phyloP scores from a whole-genome alignment of 306 rosid species.

The Macrotyloma uniflorum region DNA sequence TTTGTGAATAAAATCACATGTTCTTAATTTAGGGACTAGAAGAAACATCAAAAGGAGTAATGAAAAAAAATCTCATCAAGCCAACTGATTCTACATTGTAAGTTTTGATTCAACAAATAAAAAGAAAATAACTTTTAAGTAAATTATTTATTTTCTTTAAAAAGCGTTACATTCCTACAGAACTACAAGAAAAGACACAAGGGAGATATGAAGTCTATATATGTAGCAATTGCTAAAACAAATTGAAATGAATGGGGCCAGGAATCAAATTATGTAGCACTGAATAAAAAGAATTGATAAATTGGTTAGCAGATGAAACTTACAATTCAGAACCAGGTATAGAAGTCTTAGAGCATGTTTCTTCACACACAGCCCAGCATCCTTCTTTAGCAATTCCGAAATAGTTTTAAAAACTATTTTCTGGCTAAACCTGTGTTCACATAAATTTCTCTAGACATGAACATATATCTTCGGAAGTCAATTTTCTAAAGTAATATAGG shows the following conservation, averaged over 20 bases:
- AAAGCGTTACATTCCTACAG: too few species aligned
- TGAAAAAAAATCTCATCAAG: too few species aligned
- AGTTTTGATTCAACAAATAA: too few species aligned
- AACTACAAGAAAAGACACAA: too few species aligned
- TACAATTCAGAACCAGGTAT: conserved; percentile 78
- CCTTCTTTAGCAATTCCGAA: conserved; percentile 67
- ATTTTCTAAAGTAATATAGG: conserved; percentile 30
- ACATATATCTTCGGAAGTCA: conserved; percentile 26
- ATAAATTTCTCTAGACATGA: conserved; percentile 31
- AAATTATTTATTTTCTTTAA: too few species aligned
- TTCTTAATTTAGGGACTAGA: too few species aligned
- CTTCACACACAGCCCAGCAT: conserved; percentile 69
- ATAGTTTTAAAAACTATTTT: conserved; percentile 61
- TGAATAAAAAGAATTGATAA: background rate
- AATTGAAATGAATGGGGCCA: conserved; percentile 2
- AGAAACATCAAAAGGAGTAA: too few species aligned
- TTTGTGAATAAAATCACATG: too few species aligned
- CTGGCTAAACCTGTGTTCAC: conserved; percentile 63
- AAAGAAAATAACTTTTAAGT: too few species aligned
- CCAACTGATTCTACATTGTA: too few species aligned
- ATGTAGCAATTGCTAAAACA: conserved; percentile 12
- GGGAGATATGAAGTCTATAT: conserved; percentile 1
- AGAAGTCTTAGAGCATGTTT: conserved; percentile 66
- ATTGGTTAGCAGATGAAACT: conserved; percentile 44
- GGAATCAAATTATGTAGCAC: conserved; percentile 11